phyloP scores from a whole-genome alignment of 371 early-diverging fungal species.

The Mortierella sp. region DNA sequence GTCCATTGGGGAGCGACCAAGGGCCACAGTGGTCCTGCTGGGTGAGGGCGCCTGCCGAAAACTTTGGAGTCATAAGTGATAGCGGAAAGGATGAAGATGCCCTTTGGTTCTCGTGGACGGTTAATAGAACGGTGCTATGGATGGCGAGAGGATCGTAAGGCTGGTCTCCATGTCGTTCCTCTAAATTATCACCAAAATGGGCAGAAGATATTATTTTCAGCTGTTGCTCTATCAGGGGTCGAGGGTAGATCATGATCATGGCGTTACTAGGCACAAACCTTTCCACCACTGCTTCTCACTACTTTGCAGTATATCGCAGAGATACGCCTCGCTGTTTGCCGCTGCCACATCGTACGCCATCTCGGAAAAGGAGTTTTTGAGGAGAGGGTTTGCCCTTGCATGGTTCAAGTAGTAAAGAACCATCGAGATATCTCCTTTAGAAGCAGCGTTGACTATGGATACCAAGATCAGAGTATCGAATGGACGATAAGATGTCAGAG shows the following conservation, averaged over 20 bases:
- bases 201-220: too few relatives aligned
- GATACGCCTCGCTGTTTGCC: constrained; percentile 63
- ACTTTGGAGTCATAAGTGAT: constrained; percentile 61
- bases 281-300: constrained; percentile 66
- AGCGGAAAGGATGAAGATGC: constrained; percentile 60
- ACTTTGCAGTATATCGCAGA: constrained; percentile 75
- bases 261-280: constrained; percentile 15
- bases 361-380: constrained; percentile 78
- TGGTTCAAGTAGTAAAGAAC: constrained; percentile 74
- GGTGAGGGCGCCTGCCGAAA: constrained; percentile 59
- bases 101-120: constrained; percentile 79
- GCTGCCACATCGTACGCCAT: constrained; percentile 88
- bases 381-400: constrained; percentile 70
- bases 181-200: constrained; percentile 19
- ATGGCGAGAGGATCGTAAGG: constrained; percentile 62
- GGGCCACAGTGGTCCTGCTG: constrained; percentile 67
- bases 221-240: too few relatives aligned
- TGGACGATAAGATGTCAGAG: too few relatives aligned
- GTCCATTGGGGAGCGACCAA: constrained; percentile 69
- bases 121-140: constrained; percentile 72
- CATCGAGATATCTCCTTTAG: constrained; percentile 75
- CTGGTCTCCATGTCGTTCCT: constrained; percentile 56
- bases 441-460: constrained; percentile 79
- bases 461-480: too few relatives aligned
- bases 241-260: too few relatives aligned